Evolutionary conservation across 129 eudicot genomes (phyloP), one percentile per base, ranked within the genome.

Genomic region (Cynara cardunculus): DNA sequence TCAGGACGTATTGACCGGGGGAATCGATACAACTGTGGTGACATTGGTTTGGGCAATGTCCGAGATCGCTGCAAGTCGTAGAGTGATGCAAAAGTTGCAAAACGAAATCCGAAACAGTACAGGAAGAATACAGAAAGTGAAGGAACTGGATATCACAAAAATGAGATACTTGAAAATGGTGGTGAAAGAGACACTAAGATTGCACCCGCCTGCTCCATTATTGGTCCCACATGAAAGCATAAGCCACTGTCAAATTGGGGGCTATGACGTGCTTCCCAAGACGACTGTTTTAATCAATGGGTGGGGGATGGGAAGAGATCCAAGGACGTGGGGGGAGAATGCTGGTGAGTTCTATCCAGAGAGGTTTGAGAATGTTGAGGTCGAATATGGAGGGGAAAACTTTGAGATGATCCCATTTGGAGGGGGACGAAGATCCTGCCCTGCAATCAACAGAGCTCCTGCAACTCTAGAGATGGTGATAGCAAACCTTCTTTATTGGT

Each of bases 1-100:
- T 74, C 67, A 53, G 90, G 90, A 89, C 37, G 27, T 85, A 13
- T 79, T 84, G 46, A 53, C 82, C 0, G 94, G 81, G 3, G 96
- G 96, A 76, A 85, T 92, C 3, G 92, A 90, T 68, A 93, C 96
- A n/a, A 86, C 89, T 0, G 61, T 80, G 5, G 28, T 85, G 61
- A 81, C 84, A 0, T 30, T 81, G 24, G 92, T 79, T 34, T 93
- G 97, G 97, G 84, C 93, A 37, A 92, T 88, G 97, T 49, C 91
- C 24, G 97, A 92, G 73, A 88, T 92, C 28, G 14, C 82, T 18
- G 77, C 85, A 68, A 80, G 70, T 64, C 82, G 86, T 10, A 67
- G 31, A 69, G 78, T 79, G 65, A 87, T 88, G 92, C 82, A 85
- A 71, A 85, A 79, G 77, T 34, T 92, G 61, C 89, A 90, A 85